Conservation (phyloP, 805 yeast genomes). For the Suhomyces prunicola region DNA sequence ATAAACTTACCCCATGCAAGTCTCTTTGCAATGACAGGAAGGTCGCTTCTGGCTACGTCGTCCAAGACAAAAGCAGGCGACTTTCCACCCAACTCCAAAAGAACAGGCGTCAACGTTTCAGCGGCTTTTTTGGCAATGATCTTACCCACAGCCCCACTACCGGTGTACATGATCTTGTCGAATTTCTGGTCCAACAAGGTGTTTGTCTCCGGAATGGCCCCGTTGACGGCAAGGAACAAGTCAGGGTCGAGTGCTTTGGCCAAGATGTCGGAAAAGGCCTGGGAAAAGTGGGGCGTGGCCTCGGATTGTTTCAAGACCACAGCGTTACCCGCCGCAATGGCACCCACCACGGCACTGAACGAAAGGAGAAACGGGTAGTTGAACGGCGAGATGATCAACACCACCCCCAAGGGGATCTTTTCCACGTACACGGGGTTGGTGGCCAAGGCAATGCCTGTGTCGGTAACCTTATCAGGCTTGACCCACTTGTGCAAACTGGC, state of each 20-base stretch:
- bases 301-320: constrained; percentile 79
- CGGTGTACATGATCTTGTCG: constrained; percentile 86
- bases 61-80: constrained; percentile 75
- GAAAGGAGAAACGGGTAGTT: constrained; percentile 72
- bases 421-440: constrained; percentile 31
- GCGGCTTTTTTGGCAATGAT: constrained; percentile 80
- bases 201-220: constrained; percentile 65
- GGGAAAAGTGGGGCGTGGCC: constrained; percentile 58
- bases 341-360: constrained; percentile 67
- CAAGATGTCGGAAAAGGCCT: constrained; percentile 54
- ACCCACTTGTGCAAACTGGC: constrained; percentile 59
- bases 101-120: constrained; percentile 73
- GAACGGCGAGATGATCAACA: constrained; percentile 74
- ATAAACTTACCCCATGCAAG: constrained; percentile 73
- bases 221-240: constrained; percentile 64
- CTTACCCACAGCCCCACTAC: constrained; percentile 71
- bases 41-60: constrained; percentile 41
- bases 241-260: constrained; percentile 51
- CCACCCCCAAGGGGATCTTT: constrained; percentile 55
- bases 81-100: constrained; percentile 90
- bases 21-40: constrained; percentile 52
- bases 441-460: constrained; percentile 33
- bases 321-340: constrained; percentile 81
- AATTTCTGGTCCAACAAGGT: constrained; percentile 58
- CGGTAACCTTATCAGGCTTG: constrained; percentile 44